Conservation (phyloP, 495 filamentous ascomycete species). For the Neurospora discreta region DNA sequence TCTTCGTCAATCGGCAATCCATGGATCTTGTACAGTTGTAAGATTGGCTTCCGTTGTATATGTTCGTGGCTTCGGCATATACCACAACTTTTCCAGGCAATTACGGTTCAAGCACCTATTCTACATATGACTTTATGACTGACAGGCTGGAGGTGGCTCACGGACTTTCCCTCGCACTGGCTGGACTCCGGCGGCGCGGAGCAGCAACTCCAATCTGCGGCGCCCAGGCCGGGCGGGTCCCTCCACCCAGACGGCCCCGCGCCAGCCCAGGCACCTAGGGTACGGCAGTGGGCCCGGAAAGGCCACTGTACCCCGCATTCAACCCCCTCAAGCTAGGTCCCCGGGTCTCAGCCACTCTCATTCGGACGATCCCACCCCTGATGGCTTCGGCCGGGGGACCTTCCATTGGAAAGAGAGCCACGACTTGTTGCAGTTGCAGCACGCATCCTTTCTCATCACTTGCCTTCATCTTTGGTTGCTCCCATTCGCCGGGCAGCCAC, state of each 20-base stretch:
- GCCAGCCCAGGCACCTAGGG: neutral
- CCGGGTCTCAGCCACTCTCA: neutral
- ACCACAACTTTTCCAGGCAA: no score
- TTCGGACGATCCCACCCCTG: neutral
- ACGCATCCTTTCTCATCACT: conserved; percentile 10
- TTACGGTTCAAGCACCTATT: no score
- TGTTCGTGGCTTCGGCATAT: no score
- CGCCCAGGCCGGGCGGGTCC: neutral
- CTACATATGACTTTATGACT: no score
- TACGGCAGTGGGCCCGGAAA: neutral
- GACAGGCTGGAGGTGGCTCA: neutral
- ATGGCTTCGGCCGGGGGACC: conserved; percentile 5
- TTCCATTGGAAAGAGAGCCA: conserved; percentile 24
- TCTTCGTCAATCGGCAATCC: neutral
- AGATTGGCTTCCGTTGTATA: no score
- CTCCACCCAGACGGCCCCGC: neutral
- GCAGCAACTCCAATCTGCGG: neutral
- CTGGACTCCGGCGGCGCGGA: neutral
- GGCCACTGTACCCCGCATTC: neutral
- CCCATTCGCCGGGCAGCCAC: neutral
- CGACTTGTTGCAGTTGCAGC: conserved; percentile 31
- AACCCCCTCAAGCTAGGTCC: neutral
- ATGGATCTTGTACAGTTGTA: neutral
- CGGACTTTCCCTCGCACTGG: neutral
- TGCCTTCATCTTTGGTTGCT: conserved; percentile 6